Evolutionary conservation across 2,329 filamentous ascomycete genomes (phyloP).

Genomic region (Phyllosticta ampelicida): DNA sequence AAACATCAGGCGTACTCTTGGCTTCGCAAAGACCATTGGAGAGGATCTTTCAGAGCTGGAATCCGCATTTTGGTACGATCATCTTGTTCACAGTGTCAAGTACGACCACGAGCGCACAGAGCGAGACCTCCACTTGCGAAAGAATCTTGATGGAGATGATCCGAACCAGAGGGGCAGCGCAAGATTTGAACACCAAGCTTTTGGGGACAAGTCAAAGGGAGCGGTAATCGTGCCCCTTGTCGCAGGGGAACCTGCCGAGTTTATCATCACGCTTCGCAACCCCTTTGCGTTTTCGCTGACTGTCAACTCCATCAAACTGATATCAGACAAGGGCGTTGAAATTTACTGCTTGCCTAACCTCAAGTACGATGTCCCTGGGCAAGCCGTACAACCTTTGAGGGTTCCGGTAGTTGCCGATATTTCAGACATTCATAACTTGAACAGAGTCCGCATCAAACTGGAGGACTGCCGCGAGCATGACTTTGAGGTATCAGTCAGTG

Average conservation of each 20-base stretch:
- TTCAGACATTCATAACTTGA: not conserved
- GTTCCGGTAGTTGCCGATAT: conserved; percentile 4
- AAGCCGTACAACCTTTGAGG: conserved; percentile 19
- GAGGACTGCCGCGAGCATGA: conserved; percentile 7
- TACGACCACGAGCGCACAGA: conserved; percentile 9
- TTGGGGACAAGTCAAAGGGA: conserved; percentile 47
- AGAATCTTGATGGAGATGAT: not conserved
- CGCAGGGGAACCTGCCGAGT: conserved; percentile 64
- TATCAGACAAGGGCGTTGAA: conserved; percentile 62
- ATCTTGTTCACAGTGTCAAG: conserved; percentile 56
- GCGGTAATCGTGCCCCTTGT: conserved; percentile 47
- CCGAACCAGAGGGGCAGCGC: conserved; percentile 57
- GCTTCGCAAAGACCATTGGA: conserved; percentile 65
- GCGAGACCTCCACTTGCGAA: conserved; percentile 13
- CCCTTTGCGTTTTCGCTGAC: conserved; percentile 89
- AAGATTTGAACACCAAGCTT: conserved; percentile 88
- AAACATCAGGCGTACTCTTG: conserved; percentile 76
- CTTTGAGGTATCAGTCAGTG: conserved; percentile 4
- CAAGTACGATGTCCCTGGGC: conserved; percentile 9
- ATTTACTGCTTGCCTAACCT: conserved; percentile 52
- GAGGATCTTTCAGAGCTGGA: conserved; percentile 47
- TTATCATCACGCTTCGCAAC: conserved; percentile 80
- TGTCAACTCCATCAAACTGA: conserved; percentile 68
- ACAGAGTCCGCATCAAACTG: conserved; percentile 4
- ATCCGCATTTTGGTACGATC: conserved; percentile 95